These are phyloP conservation scores for Tricholoma bakamatsutake DNA, from an alignment of 768 basidiomycete species.

Conservation along the genomic window DNA sequence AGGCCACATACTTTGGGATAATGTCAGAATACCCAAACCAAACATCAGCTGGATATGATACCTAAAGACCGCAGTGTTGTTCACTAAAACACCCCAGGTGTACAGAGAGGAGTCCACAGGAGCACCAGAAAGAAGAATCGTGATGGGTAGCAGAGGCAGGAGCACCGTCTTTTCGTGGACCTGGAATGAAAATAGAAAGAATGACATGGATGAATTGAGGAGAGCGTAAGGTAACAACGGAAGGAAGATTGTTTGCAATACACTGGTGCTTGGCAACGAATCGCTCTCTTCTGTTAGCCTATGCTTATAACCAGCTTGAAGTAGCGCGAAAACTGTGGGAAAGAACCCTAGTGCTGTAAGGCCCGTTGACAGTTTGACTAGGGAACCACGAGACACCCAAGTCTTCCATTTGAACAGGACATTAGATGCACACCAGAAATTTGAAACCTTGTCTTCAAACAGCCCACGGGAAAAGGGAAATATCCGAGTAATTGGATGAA, in stretches of 20 bases:
- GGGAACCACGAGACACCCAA: conserved; percentile 37
- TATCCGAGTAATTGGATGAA: conserved; percentile 71
- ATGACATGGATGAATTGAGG: conserved; percentile 78
- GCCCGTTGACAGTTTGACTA: conserved; percentile 61
- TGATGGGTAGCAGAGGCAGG: conserved; percentile 79
- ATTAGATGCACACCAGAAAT: conserved; percentile 95
- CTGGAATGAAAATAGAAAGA: conserved; percentile 96
- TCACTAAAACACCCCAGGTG: conserved; percentile 67
- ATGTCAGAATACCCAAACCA: not conserved
- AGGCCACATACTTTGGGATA: conserved; percentile 81
- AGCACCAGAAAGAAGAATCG: conserved; percentile 60
- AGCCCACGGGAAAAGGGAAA: conserved; percentile 90
- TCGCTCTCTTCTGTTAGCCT: conserved; percentile 9
- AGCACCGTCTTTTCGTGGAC: conserved; percentile 94
- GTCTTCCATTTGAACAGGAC: conserved; percentile 81
- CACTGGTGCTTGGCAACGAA: conserved; percentile 4
- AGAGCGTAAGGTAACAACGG: conserved; percentile 76
- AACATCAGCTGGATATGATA: conserved; percentile 25
- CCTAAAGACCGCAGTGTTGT: conserved; percentile 89
- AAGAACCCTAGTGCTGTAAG: conserved; percentile 70
- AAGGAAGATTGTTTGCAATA: conserved; percentile 42
- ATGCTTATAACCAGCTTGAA: conserved; percentile 29
- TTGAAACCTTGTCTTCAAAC: conserved; percentile 95
- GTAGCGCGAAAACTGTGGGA: conserved; percentile 45
- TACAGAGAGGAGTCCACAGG: conserved; percentile 52